These are phyloP conservation scores for Crithidia sp. DNA, from an alignment of 208 protist species.

Conservation along the genomic window DNA sequence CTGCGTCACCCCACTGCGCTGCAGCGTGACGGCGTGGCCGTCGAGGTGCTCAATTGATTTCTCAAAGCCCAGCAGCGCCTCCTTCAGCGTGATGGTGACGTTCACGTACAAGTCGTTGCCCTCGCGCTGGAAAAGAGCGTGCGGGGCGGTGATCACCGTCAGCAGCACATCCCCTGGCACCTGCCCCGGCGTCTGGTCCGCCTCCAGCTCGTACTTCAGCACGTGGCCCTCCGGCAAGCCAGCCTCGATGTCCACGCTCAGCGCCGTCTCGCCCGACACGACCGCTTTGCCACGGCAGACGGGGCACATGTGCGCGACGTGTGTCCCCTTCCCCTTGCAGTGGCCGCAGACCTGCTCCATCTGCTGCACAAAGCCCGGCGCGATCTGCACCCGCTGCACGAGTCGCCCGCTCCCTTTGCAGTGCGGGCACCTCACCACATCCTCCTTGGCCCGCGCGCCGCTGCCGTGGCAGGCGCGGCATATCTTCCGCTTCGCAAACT, in stretches of 20 bases:
- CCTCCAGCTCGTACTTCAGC: slow-evolving; percentile 87
- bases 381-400: slow-evolving; percentile 73
- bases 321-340: slow-evolving; percentile 91
- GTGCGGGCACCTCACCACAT: slow-evolving; percentile 51
- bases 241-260: slow-evolving; percentile 79
- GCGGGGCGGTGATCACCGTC: slow-evolving; percentile 53
- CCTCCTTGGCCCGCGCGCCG: slow-evolving; percentile 43
- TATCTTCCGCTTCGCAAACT: slow-evolving; percentile 89
- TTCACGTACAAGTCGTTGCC: slow-evolving; percentile 83
- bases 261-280: slow-evolving; percentile 31
- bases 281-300: slow-evolving; percentile 79
- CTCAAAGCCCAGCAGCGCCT: slow-evolving; percentile 93
- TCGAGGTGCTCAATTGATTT: slow-evolving; percentile 88
- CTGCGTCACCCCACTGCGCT: slow-evolving; percentile 56
- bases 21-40: slow-evolving; percentile 49
- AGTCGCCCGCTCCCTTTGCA: slow-evolving; percentile 76
- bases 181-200: slow-evolving; percentile 76
- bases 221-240: slow-evolving; percentile 80
- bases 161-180: slow-evolving; percentile 87
- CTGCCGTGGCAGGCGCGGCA: slow-evolving; percentile 78
- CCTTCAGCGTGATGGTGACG: slow-evolving; percentile 81
- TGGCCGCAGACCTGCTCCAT: slow-evolving; percentile 82
- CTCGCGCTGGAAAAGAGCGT: slow-evolving; percentile 75
- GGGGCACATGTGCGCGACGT: slow-evolving; percentile 73
- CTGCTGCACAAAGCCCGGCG: slow-evolving; percentile 80